Conservation (phyloP, 169 alveolate species). For the Plasmodium coatneyi region DNA sequence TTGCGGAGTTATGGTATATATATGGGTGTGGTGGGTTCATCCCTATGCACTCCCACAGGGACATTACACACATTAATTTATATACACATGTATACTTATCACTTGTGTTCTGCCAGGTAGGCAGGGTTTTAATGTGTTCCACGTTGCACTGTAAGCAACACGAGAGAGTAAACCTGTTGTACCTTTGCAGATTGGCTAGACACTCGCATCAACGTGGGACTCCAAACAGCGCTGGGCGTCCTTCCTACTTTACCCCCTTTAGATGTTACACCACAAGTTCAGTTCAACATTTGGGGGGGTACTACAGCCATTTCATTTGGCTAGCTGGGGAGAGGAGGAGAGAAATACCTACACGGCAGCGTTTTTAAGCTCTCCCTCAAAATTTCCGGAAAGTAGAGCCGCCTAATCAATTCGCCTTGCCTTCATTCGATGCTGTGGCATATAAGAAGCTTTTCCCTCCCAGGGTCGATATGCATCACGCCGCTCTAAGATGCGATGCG, state of each 20-base stretch:
- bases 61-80: neutral
- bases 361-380: neutral
- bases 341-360: neutral
- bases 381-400: neutral
- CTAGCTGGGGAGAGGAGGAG: neutral
- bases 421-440: neutral
- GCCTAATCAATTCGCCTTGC: neutral
- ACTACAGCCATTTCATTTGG: neutral
- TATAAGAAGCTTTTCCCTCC: neutral
- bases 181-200: neutral
- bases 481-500: neutral
- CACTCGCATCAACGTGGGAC: neutral
- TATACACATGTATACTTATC: neutral
- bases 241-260: neutral
- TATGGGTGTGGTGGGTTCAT: neutral
- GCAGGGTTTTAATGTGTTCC: neutral
- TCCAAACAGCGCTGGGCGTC: neutral
- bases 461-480: neutral
- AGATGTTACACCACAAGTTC: neutral
- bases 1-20: neutral
- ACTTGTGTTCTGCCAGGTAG: neutral
- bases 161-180: neutral
- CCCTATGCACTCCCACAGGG: neutral
- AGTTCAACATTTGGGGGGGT: neutral
- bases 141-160: neutral